Base-by-base conservation (phyloP, 345 rosid genomes). In the Gossypium raimondii region DNA sequence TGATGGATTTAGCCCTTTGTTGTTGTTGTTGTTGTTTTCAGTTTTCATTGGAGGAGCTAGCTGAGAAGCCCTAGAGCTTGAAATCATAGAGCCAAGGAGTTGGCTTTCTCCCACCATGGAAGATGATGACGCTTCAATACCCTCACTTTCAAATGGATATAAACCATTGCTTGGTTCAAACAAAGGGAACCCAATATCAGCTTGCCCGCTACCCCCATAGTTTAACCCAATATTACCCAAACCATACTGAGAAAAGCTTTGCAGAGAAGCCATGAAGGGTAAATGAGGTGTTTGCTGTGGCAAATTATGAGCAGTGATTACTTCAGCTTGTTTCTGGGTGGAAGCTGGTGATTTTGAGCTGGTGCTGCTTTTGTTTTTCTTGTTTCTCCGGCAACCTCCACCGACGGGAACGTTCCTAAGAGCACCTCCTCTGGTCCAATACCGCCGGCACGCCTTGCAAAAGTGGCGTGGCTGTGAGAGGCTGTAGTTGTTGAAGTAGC, bases 401-500 rank as follows among this genome's bases (percentile, higher is more conserved):
- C 97, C 97, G 3, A 90, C 92, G 1, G 97, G 97, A 63, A 90
- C 93, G 74, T 77, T 90, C 70, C 97, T 83, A 22, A 88, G 82
- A 52, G 92, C 87, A 3, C 97, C 97, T 0, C 94, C 97, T 47
- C 79, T 73, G 22, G 97, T 92, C 97, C 97, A 92, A 82, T 92
- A 92, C 13, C 97, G 86, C 56, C 94, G 91, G 48, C 97, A 92
- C 11, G 85, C 86, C 77, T 92, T 92, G 79, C 97, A 92, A 74
- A 87, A 88, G 86, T 92, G 86, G 59, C 97, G 93, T 8, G 94
- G 97, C 74, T 92, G 97, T 12, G 89, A 73, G 61, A 90, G 86
- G 86, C 82, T 92, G 58, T 92, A 92, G 84, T 92, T 92, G 44
- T 92, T 92, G 88, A 82, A 92, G 85, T 92, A 92, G 75, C 97